Base-by-base conservation (phyloP, 768 basidiomycete genomes). In the Suillus fuscotomentosus region DNA sequence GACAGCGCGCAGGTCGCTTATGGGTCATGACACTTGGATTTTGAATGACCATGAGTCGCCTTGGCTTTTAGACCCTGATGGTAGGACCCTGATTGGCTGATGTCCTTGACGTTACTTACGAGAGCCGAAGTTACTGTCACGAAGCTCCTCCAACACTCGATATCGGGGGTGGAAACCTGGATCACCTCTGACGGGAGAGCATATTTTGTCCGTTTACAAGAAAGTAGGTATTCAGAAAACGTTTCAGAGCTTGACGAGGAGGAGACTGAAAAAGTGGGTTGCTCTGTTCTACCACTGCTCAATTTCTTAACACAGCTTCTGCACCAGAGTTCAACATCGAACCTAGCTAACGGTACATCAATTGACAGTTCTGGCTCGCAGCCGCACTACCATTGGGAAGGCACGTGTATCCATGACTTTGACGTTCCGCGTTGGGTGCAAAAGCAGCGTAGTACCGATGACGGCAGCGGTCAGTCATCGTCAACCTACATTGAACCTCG, bases 101-200 rank as follows among this genome's bases (percentile, higher is more conserved):
- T 62, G 56, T 36, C 54, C 55, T 36, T 27, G 54, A 36, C 13
- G 43, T 34, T 54, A 39, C 27, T 47, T 36, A 60, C 6, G 3
- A 57, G 62, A 15, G 20, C 53, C 48, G 17, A 67, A 93, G 92
- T 92, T 10, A 80, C 81, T n/a, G 82, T 94, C n/a, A 74, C 75
- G 11, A 80, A 86, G 61, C 88, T 95, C n/a, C 71, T 82, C 31
- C 78, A 31, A 31, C 31, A 86, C 69, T 85, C 86, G 47, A 71
- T 78, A 4, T 84, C 85, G 27, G 85, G 86, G 27, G 84, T 87
- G 14, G 93, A 94, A 75, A 86, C 86, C 0, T 95, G 93, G 93
- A 84, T 92, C 55, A 92, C 92, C 2, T 92, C 91, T 7, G 93
- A 95, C 66, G 93, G 93, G 45, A 79, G 92, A 70, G 91, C 84